Conservation (phyloP, 208 protist genomes). For the Wallacemonas collosoma region DNA sequence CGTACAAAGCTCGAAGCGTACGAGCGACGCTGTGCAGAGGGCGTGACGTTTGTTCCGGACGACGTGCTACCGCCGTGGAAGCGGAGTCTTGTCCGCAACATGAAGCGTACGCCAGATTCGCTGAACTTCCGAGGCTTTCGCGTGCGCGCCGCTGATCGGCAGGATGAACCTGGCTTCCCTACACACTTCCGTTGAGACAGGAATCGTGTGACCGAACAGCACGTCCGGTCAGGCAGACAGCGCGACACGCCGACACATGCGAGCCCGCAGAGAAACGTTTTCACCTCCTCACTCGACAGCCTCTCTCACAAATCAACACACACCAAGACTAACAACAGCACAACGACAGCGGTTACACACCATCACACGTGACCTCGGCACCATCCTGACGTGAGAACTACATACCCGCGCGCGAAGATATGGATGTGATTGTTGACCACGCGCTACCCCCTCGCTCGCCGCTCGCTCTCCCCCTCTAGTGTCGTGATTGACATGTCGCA, state of each 20-base stretch:
- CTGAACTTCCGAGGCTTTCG: constrained; percentile 78
- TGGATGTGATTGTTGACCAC: no score
- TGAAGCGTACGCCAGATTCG: constrained; percentile 28
- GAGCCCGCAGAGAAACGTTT: background rate
- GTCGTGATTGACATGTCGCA: no score
- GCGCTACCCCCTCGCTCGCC: no score
- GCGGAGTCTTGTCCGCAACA: constrained; percentile 49
- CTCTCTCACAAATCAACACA: background rate
- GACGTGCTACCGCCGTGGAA: constrained; percentile 73
- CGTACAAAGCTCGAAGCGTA: constrained; percentile 57
- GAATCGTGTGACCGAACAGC: background rate
- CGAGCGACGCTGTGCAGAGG: constrained; percentile 68
- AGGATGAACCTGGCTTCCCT: constrained; percentile 86
- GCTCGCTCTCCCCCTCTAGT: no score
- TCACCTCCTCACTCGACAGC: constrained; percentile 4
- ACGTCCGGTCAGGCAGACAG: no score
- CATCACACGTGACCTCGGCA: no score
- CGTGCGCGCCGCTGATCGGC: constrained; percentile 67
- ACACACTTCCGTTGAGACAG: constrained; percentile 71
- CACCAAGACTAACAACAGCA: background rate
- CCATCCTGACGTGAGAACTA: no score
- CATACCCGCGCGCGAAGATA: no score
- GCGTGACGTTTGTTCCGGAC: constrained; percentile 78
- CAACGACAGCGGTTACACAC: background rate
- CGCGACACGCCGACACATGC: no score